Percentiles rank a stretch among this genome's conserved stretches.
These are phyloP conservation scores for Morella rubra DNA, from an alignment of 306 rosid species.

Conservation along the genomic window DNA sequence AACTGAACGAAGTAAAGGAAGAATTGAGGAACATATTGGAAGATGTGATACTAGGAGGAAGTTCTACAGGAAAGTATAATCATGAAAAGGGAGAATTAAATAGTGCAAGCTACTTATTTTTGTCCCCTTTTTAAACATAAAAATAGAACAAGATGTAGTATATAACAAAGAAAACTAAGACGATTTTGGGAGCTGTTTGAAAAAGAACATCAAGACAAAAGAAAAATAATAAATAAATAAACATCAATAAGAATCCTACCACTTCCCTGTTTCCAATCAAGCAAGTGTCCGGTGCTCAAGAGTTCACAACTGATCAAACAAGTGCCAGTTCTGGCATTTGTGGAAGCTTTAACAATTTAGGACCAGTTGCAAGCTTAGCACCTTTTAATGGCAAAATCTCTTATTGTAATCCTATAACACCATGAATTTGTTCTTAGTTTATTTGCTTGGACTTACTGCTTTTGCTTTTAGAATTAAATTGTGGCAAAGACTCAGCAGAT, in stretches of 20 bases:
- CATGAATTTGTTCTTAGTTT: too few species aligned
- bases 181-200: neutral
- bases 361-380: too few species aligned
- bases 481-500: neutral
- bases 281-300: neutral
- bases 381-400: too few species aligned
- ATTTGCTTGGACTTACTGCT: too few species aligned
- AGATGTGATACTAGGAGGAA: neutral
- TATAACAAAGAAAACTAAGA: neutral
- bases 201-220: neutral
- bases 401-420: too few species aligned
- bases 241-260: neutral
- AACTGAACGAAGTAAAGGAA: conserved; percentile 10
- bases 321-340: neutral
- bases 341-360: too few species aligned
- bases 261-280: neutral
- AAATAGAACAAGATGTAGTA: neutral
- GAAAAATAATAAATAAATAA: too few species aligned
- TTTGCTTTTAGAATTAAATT: too few species aligned
- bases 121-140: too few species aligned
- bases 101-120: too few species aligned
- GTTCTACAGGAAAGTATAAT: neutral
- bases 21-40: neutral
- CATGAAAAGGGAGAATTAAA: too few species aligned
- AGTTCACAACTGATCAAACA: neutral